phyloP scores from a whole-genome alignment of 805 yeast species.

The Myxozyma sirexii region DNA sequence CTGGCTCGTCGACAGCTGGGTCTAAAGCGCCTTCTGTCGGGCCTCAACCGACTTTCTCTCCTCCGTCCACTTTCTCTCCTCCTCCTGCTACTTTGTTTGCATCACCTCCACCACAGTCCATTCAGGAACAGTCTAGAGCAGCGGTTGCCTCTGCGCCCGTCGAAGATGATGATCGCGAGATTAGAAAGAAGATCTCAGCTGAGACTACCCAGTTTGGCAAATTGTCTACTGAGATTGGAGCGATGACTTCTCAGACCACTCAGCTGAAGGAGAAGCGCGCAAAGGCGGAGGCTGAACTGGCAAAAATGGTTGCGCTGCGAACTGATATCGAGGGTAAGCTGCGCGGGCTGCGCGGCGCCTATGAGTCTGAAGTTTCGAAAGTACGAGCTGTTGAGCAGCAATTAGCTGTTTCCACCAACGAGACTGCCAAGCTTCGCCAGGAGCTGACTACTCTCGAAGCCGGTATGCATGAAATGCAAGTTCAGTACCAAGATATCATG shows the following conservation, averaged over 20 bases:
- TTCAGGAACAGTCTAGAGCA: conserved; percentile 15
- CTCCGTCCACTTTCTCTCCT: conserved; percentile 6
- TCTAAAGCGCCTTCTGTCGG: background rate
- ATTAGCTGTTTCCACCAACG: conserved; percentile 61
- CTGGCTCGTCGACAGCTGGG: background rate
- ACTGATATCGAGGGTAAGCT: conserved; percentile 74
- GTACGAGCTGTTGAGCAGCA: conserved; percentile 71
- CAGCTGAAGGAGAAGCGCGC: conserved; percentile 68
- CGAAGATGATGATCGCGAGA: conserved; percentile 45
- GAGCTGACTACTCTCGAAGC: conserved; percentile 80
- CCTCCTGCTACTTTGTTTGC: background rate
- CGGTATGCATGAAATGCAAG: conserved; percentile 67
- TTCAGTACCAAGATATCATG: conserved; percentile 64
- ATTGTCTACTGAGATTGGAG: conserved; percentile 78
- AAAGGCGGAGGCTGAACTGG: conserved; percentile 75
- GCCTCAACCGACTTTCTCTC: background rate
- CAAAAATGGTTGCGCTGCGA: conserved; percentile 66
- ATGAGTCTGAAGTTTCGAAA: conserved; percentile 76
- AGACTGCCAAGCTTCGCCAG: conserved; percentile 68
- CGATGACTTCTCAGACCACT: conserved; percentile 74
- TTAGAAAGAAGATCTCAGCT: conserved; percentile 68
- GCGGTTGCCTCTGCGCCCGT: background rate
- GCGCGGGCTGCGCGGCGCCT: conserved; percentile 62
- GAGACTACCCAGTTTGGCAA: conserved; percentile 88
- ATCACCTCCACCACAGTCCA: conserved; percentile 1